These are phyloP conservation scores for Umbelopsis sp. DNA, from an alignment of 192 early-diverging fungal genomes.

Conservation along the genomic window DNA sequence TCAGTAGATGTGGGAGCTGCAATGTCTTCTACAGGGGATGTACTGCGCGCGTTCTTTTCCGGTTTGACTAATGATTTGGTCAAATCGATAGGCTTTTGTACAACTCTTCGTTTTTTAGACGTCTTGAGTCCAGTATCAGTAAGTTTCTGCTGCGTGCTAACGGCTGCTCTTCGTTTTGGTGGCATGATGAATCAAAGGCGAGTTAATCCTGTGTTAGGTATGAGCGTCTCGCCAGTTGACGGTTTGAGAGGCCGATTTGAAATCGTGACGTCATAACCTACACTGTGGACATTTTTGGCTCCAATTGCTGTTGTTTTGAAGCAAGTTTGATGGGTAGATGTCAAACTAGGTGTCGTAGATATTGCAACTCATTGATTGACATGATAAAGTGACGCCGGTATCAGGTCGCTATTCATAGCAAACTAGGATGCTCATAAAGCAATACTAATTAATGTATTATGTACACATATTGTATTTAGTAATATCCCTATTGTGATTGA, in stretches of 20 bases:
- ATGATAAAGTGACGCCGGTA: too few relatives aligned
- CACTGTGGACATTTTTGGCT: too few relatives aligned
- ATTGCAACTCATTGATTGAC: too few relatives aligned
- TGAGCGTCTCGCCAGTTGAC: slow-evolving; percentile 18
- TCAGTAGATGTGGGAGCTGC: not conserved
- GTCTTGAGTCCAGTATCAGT: not conserved
- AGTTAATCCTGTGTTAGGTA: not conserved
- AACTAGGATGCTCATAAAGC: too few relatives aligned
- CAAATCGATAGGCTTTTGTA: slow-evolving; percentile 14
- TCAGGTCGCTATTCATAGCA: too few relatives aligned
- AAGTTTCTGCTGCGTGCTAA: not conserved
- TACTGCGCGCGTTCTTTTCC: not conserved
- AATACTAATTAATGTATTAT: too few relatives aligned
- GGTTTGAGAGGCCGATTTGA: not conserved
- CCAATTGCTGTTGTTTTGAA: too few relatives aligned
- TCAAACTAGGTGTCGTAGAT: too few relatives aligned
- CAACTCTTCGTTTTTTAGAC: not conserved
- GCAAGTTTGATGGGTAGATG: too few relatives aligned
- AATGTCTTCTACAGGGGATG: not conserved
- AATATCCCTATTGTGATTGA: too few relatives aligned
- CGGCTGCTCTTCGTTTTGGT: not conserved
- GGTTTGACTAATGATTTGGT: not conserved
- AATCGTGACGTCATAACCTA: not conserved
- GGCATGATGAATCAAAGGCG: not conserved
- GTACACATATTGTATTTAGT: too few relatives aligned